phyloP scores from a whole-genome alignment of 2,329 filamentous ascomycete genomes.

The Fusarium phyllophilum region DNA sequence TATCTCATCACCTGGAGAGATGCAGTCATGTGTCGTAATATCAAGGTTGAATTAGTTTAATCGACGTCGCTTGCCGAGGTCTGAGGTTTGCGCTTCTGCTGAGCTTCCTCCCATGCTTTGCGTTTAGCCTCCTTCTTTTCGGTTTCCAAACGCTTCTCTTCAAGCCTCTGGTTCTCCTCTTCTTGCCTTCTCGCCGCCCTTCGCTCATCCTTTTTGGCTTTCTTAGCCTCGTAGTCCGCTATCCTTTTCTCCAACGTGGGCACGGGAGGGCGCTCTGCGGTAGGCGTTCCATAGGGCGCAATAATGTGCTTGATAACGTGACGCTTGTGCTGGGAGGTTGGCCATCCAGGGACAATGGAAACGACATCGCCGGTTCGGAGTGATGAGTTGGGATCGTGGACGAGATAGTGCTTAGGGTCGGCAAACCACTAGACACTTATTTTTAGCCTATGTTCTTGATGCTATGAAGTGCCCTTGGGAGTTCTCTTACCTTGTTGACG shows the following conservation, averaged over 20 bases:
- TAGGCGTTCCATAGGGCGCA: slow-evolving; percentile 71
- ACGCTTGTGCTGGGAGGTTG: slow-evolving; percentile 72
- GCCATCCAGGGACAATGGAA: slow-evolving; percentile 73
- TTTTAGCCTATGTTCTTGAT: background rate
- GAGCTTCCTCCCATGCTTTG: slow-evolving; percentile 37
- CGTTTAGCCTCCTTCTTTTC: slow-evolving; percentile 41
- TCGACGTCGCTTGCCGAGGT: slow-evolving; percentile 27
- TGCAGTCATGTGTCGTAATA: slow-evolving; percentile 3
- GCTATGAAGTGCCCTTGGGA: background rate
- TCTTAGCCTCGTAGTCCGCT: slow-evolving; percentile 63
- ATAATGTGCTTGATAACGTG: slow-evolving; percentile 82
- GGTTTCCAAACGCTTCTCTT: slow-evolving; percentile 42
- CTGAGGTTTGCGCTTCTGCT: slow-evolving; percentile 31
- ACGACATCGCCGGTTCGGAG: slow-evolving; percentile 80
- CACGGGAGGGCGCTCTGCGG: slow-evolving; percentile 72
- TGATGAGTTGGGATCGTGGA: slow-evolving; percentile 81
- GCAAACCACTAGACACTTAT: slow-evolving; percentile 63
- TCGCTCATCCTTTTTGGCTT: slow-evolving; percentile 66
- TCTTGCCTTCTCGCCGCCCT: slow-evolving; percentile 50
- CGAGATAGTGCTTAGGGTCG: slow-evolving; percentile 71
- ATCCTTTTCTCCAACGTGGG: slow-evolving; percentile 72
- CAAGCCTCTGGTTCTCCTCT: slow-evolving; percentile 38
- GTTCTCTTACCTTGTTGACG: slow-evolving; percentile 72
- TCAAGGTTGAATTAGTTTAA: slow-evolving; percentile 2
- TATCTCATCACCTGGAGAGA: background rate